phyloP scores from a whole-genome alignment of 176 grass and related monocot genomes.

The Calamus simplicifolius region DNA sequence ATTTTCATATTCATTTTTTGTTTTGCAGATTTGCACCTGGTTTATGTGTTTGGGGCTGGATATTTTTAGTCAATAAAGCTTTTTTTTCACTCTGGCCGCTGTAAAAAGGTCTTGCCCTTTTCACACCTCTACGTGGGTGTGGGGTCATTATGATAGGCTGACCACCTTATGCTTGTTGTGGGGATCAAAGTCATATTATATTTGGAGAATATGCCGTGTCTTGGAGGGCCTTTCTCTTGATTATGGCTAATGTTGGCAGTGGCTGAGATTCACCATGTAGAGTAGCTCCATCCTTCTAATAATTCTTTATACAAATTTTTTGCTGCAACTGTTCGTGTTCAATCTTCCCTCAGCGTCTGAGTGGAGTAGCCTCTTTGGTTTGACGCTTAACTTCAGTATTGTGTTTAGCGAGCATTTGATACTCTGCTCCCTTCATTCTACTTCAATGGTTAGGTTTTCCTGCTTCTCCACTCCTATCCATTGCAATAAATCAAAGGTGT shows the following conservation, averaged over 20 bases:
- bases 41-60: background rate
- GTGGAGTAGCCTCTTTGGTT: background rate
- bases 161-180: slow-evolving; percentile 30
- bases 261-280: background rate
- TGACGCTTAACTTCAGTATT: background rate
- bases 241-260: slow-evolving; percentile 22
- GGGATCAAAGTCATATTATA: slow-evolving; percentile 43
- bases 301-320: background rate
- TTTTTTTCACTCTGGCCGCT: slow-evolving; percentile 40
- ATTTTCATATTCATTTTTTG: background rate
- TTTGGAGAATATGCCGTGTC: slow-evolving; percentile 30
- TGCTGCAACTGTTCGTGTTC: no score
- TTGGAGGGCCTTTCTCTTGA: slow-evolving; percentile 25
- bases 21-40: slow-evolving; percentile 21
- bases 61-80: slow-evolving; percentile 7
- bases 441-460: slow-evolving; percentile 11
- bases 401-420: background rate
- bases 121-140: slow-evolving; percentile 51
- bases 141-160: slow-evolving; percentile 32
- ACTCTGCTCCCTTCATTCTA: background rate
- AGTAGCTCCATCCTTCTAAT: background rate
- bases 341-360: no score
- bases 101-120: slow-evolving; percentile 20
- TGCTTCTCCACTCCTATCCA: slow-evolving; percentile 4
- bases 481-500: slow-evolving; percentile 38